Base-by-base conservation (phyloP, 2,329 filamentous ascomycete species). In the Leptographium lundbergii region DNA sequence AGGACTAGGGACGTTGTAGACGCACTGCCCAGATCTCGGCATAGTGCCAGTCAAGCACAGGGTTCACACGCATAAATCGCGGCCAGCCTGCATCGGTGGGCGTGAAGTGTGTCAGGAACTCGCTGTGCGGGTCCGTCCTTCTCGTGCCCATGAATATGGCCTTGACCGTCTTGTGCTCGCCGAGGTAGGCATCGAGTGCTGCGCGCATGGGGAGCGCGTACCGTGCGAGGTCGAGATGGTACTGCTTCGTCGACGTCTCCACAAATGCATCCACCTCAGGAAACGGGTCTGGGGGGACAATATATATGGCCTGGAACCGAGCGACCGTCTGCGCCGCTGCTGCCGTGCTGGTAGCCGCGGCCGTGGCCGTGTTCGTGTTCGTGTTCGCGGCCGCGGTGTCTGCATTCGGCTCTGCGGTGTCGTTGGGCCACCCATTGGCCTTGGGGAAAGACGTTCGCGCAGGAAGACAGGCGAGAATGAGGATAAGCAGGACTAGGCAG, bases 11-110 rank as follows among this genome's bases (percentile, higher is more conserved):
- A 17, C 19, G 6, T 22, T 7, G 7, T 22, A 53, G 32, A 47
- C 89, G 77, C 68, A 95, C 91, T 22, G 85, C 83, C 94, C 94
- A 97, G 58, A 97, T 92, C 71, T 97, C 92, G 13, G 84, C 82
- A 71, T 96, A 96, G 70, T 94, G 89, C 94, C 94, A 99, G 72
- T 99, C 94, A 68, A 99, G 91, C 11, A 99, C 88, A 0, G 94
- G 92, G 72, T 99, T 91, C 61, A 97, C 80, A 60, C 94, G 83
- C 85, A 97, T 91, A 68, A 97, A 96, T 51, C 79, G 75, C 42
- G 94, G 94, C 94, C 94, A 99, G 2, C 87, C 91, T 42, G 81
- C 77, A 72, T 97, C 94, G 5, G 94, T 99, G 56, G 80, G 81
- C 69, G 95, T 89, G 69, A 97, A 97, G 72, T 88, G 84, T 47